These are phyloP conservation scores for Teratosphaeria destructans DNA, from an alignment of 2,329 filamentous ascomycete genomes.

Conservation along the genomic window DNA sequence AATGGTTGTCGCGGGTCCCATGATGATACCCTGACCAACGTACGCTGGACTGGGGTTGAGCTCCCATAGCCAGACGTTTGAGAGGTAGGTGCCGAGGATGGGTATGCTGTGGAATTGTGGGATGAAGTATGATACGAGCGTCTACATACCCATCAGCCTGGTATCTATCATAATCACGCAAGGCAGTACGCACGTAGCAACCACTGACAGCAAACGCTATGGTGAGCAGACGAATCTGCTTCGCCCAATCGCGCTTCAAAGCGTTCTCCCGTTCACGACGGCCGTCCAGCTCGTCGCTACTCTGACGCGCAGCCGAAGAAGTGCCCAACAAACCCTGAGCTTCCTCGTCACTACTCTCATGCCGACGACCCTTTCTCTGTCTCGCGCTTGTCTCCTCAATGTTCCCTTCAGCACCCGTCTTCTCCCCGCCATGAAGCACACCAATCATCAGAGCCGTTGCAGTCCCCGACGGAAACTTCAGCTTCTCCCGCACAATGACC, in stretches of 20 bases:
- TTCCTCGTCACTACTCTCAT: slow-evolving; percentile 16
- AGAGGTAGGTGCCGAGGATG: slow-evolving; percentile 65
- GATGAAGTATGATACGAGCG: slow-evolving; percentile 79
- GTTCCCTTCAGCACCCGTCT: slow-evolving; percentile 25
- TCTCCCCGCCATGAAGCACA: slow-evolving; percentile 62
- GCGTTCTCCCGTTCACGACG: slow-evolving; percentile 13
- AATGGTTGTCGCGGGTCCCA: slow-evolving; percentile 88
- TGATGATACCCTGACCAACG: slow-evolving; percentile 94
- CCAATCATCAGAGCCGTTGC: slow-evolving; percentile 90
- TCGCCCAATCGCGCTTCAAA: slow-evolving; percentile 45
- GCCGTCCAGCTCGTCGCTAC: neutral
- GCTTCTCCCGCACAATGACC: slow-evolving; percentile 82
- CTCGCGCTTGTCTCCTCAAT: slow-evolving; percentile 25
- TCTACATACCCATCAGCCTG: slow-evolving; percentile 37
- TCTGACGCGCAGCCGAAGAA: slow-evolving; percentile 3
- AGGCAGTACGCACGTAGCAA: slow-evolving; percentile 30
- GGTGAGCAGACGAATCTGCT: slow-evolving; percentile 49
- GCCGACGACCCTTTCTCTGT: slow-evolving; percentile 13
- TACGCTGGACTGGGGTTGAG: slow-evolving; percentile 96
- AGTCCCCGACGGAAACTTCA: slow-evolving; percentile 91
- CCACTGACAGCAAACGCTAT: slow-evolving; percentile 52
- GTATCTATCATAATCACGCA: neutral
- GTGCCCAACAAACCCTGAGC: slow-evolving; percentile 25
- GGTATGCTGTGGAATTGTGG: slow-evolving; percentile 78
- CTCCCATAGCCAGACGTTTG: slow-evolving; percentile 82